Base-by-base conservation (phyloP, 345 rosid genomes). In the Eucalyptus rudis region DNA sequence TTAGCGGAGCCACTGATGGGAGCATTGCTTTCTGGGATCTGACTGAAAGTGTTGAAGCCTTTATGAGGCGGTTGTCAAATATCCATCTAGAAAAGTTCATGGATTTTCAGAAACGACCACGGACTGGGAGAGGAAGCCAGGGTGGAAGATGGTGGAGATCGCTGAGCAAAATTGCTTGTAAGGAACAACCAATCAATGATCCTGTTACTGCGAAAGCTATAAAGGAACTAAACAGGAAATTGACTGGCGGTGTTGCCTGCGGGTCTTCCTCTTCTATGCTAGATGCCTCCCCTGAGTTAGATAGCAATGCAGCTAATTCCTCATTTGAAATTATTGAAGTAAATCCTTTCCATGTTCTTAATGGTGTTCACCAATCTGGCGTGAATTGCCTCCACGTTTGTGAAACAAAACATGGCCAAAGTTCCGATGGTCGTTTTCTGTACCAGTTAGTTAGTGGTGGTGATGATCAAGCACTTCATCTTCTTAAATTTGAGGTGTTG, bases 1-100 rank as follows among this genome's bases (percentile, higher is more conserved):
- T 96, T 86, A 95, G 97, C 86, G 99, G 99, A 88, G 98, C 98
- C 87, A 96, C 99, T 80, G 99, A 98, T 94, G 99, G 99, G 94
- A 95, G 97, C 88, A 95, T 96, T 85, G 93, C 97, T 90, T 91
- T 98, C 90, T 98, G 99, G 99, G 95, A 98, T 93, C 89, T 97
- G 87, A 96, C 98, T 8, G 91, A 89, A 89, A 89, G 91, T 86
- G 92, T 97, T 86, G 96, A 95, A 93, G 93, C 96, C 80, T 98
- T 98, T 92, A 92, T 94, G 89, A 90, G 84, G 91, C 94, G 86
- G 90, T 92, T 94, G 66, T 94, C 96, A 6, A 87, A 91, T 89
- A 90, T 95, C 87, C 92, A 94, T 89, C 89, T 92, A 44, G 96
- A 93, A 87, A 94, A 93, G 58, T 92, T 94, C 88, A 92, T 91